Conservation (phyloP, 352 stramenopile species). For the Pythium oligandrum region DNA sequence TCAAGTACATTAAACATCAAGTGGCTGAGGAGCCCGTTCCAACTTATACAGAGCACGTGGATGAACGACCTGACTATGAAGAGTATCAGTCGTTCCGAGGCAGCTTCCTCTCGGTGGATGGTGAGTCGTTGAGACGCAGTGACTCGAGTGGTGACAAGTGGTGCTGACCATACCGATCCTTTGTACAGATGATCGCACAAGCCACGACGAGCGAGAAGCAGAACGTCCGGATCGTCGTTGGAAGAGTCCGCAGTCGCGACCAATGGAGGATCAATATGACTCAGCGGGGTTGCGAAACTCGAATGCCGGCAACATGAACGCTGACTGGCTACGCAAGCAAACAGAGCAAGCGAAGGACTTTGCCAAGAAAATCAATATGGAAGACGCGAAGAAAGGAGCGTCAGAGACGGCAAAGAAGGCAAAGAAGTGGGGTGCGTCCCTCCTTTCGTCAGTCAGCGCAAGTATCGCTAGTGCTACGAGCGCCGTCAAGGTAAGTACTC, state of each 20-base stretch:
- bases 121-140: constrained; percentile 1
- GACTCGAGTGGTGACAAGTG: too few relatives aligned
- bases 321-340: constrained; percentile 70
- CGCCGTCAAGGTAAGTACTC: constrained; percentile 40
- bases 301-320: constrained; percentile 5
- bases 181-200: too few relatives aligned
- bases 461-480: constrained; percentile 64
- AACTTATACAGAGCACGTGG: not conserved
- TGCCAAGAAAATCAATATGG: constrained; percentile 85
- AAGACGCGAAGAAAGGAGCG: constrained; percentile 80
- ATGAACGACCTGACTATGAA: constrained; percentile 6
- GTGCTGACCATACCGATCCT: too few relatives aligned
- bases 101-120: not conserved
- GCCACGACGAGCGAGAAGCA: not conserved
- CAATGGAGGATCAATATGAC: too few relatives aligned
- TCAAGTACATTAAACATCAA: constrained; percentile 22
- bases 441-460: constrained; percentile 74
- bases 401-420: constrained; percentile 84
- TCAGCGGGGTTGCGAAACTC: too few relatives aligned
- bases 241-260: constrained; percentile 2
- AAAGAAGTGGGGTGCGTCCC: constrained; percentile 81
- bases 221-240: constrained; percentile 3
- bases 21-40: constrained; percentile 22
- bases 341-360: constrained; percentile 85
- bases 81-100: constrained; percentile 12